These are phyloP conservation scores for Polygonum aviculare DNA, from an alignment of 148 eudicot genomes.

Conservation along the genomic window DNA sequence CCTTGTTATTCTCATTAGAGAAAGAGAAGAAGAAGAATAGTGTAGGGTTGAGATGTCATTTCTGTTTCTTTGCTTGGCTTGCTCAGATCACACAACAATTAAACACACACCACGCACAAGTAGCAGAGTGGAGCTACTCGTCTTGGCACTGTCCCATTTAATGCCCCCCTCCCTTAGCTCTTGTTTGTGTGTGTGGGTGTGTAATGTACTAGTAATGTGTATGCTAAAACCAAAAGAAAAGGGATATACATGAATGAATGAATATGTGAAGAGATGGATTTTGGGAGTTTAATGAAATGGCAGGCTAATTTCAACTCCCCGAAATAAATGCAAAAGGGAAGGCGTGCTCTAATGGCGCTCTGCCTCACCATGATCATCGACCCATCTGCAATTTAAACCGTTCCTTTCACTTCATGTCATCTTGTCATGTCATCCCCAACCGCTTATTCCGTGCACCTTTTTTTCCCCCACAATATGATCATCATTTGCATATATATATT, in stretches of 20 bases:
- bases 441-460: neutral
- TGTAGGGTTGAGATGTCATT: neutral
- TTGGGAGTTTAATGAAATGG: neutral
- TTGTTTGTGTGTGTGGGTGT: neutral
- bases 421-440: neutral
- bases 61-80: neutral
- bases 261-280: too few relatives aligned
- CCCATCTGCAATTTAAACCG: neutral
- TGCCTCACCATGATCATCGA: too few relatives aligned
- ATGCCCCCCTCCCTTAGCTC: neutral
- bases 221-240: neutral
- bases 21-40: neutral
- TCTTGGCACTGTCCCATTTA: conserved; percentile 2
- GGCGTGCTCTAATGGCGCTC: too few relatives aligned
- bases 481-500: neutral
- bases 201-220: too few relatives aligned
- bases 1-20: too few relatives aligned
- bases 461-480: too few relatives aligned
- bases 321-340: conserved; percentile 1
- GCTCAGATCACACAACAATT: too few relatives aligned
- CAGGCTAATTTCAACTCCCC: neutral
- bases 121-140: neutral
- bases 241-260: too few relatives aligned
- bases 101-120: neutral
- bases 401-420: neutral